phyloP scores from a whole-genome alignment of 106 monocot genomes.

The Iris macrosiphon region DNA sequence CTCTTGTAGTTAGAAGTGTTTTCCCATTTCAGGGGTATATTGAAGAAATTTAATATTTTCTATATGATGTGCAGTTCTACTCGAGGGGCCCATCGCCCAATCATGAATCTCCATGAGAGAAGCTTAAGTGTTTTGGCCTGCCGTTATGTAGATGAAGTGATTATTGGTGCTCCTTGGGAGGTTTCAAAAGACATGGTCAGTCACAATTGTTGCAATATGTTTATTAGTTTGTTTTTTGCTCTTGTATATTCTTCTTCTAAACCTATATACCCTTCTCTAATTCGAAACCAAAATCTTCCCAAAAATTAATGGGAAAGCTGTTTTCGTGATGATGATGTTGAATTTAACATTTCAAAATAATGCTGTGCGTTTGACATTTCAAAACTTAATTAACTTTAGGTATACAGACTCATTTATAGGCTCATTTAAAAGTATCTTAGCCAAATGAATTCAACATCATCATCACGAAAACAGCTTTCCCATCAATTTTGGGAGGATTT shows the following conservation, averaged over 20 bases:
- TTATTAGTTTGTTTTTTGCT: background rate
- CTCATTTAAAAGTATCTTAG: too few species aligned
- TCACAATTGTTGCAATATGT: background rate
- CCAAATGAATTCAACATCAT: too few species aligned
- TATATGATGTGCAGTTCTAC: slow-evolving; percentile 40
- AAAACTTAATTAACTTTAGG: too few species aligned
- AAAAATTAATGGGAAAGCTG: too few species aligned
- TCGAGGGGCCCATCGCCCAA: slow-evolving; percentile 84
- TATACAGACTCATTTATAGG: too few species aligned
- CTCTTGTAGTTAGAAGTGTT: too few species aligned
- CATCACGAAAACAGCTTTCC: too few species aligned
- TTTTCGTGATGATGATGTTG: too few species aligned
- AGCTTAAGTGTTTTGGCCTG: slow-evolving; percentile 98
- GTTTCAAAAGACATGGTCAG: slow-evolving; percentile 92
- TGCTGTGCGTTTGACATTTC: too few species aligned
- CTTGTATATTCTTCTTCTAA: background rate
- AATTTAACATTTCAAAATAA: too few species aligned
- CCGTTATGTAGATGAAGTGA: slow-evolving; percentile 97
- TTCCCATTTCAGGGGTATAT: too few species aligned
- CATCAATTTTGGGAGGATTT: too few species aligned
- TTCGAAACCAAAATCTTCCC: background rate
- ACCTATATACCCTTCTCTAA: background rate
- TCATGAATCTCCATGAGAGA: slow-evolving; percentile 99
- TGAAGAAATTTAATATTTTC: background rate
- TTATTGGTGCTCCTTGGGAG: slow-evolving; percentile 96